Conservation (phyloP, 805 yeast species). For the Saturnispora zaruensis region DNA sequence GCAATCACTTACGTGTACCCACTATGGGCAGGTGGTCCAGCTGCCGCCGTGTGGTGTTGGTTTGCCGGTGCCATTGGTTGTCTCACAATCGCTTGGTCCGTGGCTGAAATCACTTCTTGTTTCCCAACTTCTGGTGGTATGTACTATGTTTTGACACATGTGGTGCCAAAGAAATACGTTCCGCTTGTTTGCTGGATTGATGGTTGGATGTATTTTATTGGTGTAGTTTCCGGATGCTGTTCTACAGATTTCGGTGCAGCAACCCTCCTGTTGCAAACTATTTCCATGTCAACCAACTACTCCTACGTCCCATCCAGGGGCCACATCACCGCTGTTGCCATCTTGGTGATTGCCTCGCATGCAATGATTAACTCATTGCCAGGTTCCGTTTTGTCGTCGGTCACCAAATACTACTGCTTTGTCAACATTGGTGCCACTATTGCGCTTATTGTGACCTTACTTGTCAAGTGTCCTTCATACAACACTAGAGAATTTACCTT, state of each 20-base stretch:
- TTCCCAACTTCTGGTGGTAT: slow-evolving; percentile 50
- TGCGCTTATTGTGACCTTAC: slow-evolving; percentile 43
- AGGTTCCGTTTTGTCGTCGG: slow-evolving; percentile 40
- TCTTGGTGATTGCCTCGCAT: slow-evolving; percentile 41
- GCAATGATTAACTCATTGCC: slow-evolving; percentile 44
- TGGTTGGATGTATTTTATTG: slow-evolving; percentile 42
- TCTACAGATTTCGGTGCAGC: slow-evolving; percentile 48
- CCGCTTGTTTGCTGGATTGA: slow-evolving; percentile 48
- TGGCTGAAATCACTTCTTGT: slow-evolving; percentile 41
- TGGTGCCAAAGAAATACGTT: slow-evolving; percentile 39
- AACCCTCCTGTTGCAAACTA: slow-evolving; percentile 37
- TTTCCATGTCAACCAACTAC: slow-evolving; percentile 32
- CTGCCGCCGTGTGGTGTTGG: slow-evolving; percentile 61
- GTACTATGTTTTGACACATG: slow-evolving; percentile 40
- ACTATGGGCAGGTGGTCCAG: slow-evolving; percentile 48
- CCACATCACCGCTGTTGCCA: slow-evolving; percentile 42
- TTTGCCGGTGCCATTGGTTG: slow-evolving; percentile 45
- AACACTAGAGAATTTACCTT: slow-evolving; percentile 41
- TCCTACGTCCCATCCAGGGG: slow-evolving; percentile 35
- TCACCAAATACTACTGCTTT: slow-evolving; percentile 45
- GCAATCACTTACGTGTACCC: slow-evolving; percentile 45
- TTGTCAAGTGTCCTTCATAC: slow-evolving; percentile 43
- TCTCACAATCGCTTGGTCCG: slow-evolving; percentile 43
- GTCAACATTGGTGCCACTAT: slow-evolving; percentile 41
- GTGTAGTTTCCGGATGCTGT: slow-evolving; percentile 44